Conservation (phyloP, 75 land plant genomes). For the Picea sitchensis region DNA sequence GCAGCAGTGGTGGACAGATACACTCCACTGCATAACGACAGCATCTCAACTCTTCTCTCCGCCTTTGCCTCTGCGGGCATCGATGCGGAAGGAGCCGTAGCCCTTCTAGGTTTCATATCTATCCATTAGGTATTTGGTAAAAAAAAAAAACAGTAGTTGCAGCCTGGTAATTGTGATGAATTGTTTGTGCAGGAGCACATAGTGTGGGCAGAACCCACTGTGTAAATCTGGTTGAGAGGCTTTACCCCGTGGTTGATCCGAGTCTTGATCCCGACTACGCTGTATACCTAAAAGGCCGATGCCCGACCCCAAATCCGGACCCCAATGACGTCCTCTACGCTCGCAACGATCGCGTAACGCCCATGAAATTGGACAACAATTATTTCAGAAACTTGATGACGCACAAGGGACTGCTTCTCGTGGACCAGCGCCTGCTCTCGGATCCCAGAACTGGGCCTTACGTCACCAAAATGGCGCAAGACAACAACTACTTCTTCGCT, state of each 20-base stretch:
- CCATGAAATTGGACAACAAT: too few species aligned
- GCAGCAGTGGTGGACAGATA: constrained; percentile 15
- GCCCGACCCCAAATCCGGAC: constrained; percentile 22
- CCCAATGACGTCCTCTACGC: too few species aligned
- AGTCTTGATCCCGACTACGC: constrained; percentile 55
- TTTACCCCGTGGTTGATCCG: constrained; percentile 71
- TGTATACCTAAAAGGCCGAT: constrained; percentile 46
- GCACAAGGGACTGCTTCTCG: not conserved
- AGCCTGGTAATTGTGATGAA: too few species aligned
- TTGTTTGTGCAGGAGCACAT: not conserved
- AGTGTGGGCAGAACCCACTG: not conserved
- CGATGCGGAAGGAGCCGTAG: constrained; percentile 43
- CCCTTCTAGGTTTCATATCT: constrained; percentile 34
- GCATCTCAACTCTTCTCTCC: constrained; percentile 31
- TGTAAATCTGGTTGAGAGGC: constrained; percentile 40
- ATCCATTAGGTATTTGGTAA: too few species aligned
- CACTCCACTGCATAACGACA: constrained; percentile 50
- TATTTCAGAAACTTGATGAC: too few species aligned
- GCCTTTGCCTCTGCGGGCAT: constrained; percentile 43
- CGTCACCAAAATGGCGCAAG: constrained; percentile 51
- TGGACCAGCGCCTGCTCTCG: constrained; percentile 43
- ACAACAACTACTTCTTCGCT: constrained; percentile 58
- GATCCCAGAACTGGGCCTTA: constrained; percentile 42
- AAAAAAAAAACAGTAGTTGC: too few species aligned
- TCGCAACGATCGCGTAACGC: too few species aligned